These are phyloP conservation scores for Coniophora puteana DNA, from an alignment of 1,284 basidiomycete genomes.

Conservation along the genomic window DNA sequence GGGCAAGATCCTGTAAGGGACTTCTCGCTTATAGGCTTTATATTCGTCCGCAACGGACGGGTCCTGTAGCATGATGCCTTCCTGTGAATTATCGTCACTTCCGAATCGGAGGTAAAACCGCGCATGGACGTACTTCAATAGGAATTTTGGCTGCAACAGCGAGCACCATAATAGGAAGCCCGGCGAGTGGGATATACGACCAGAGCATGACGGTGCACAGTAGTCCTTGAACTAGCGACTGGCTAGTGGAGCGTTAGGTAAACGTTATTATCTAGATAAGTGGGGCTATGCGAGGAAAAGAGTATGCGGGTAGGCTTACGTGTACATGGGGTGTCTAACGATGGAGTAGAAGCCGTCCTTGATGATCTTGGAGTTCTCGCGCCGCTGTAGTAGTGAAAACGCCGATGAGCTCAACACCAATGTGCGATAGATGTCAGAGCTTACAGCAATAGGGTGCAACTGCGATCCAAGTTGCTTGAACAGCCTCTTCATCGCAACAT, in stretches of 20 bases:
- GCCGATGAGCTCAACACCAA: too few relatives aligned
- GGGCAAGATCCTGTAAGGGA: slow-evolving; percentile 29
- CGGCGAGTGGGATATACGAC: slow-evolving; percentile 32
- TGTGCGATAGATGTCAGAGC: neutral
- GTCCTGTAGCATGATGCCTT: slow-evolving; percentile 27
- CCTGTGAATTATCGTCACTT: slow-evolving; percentile 20
- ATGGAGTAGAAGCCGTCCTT: slow-evolving; percentile 27
- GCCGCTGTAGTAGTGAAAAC: slow-evolving; percentile 16
- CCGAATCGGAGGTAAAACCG: neutral
- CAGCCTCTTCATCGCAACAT: slow-evolving; percentile 11
- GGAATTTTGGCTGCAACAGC: slow-evolving; percentile 30
- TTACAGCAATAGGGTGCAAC: slow-evolving; percentile 27
- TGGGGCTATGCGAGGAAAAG: neutral
- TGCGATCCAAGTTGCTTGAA: slow-evolving; percentile 20
- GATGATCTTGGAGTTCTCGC: slow-evolving; percentile 26
- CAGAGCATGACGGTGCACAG: slow-evolving; percentile 29
- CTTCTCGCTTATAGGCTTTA: slow-evolving; percentile 29
- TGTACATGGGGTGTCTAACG: slow-evolving; percentile 32
- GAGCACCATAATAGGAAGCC: slow-evolving; percentile 17
- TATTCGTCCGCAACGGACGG: slow-evolving; percentile 26
- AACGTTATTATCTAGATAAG: neutral
- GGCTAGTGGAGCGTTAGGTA: too few relatives aligned
- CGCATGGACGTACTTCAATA: slow-evolving; percentile 23
- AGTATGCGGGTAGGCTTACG: too few relatives aligned
- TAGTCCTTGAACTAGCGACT: slow-evolving; percentile 23